These are phyloP conservation scores for Dunaliella primolecta DNA, from an alignment of 139 green algal species.

Conservation along the genomic window DNA sequence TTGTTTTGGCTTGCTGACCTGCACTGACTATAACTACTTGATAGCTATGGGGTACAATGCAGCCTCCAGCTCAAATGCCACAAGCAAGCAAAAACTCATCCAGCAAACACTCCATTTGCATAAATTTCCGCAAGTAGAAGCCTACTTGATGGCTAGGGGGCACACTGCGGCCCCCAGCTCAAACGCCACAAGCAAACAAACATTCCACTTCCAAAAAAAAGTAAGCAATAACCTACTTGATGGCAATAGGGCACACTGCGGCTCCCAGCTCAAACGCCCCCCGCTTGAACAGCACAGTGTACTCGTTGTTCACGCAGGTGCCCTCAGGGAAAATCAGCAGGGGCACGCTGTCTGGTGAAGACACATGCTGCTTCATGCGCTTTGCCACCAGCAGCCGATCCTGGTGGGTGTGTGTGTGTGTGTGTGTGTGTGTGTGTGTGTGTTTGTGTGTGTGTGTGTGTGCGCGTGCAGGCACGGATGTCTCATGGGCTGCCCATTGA, in stretches of 20 bases:
- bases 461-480: neutral
- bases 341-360: conserved; percentile 64
- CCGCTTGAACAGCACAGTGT: conserved; percentile 98
- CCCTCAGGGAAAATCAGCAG: conserved; percentile 99
- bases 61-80: too few relatives aligned
- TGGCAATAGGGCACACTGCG: conserved; percentile 85
- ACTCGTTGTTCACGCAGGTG: conserved; percentile 99
- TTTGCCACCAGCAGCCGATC: conserved; percentile 79
- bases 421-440: neutral
- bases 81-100: too few relatives aligned
- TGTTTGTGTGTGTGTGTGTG: neutral
- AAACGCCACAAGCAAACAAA: too few relatives aligned
- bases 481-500: too few relatives aligned
- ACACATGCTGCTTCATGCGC: conserved; percentile 83
- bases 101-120: too few relatives aligned
- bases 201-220: too few relatives aligned
- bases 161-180: too few relatives aligned
- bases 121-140: too few relatives aligned
- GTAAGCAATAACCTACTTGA: conserved; percentile 83
- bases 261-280: conserved; percentile 90
- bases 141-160: too few relatives aligned
- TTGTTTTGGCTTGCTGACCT: too few relatives aligned
- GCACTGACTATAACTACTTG: too few relatives aligned
- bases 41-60: too few relatives aligned
- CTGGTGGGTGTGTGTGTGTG: conserved; percentile 27